Conservation (phyloP, 352 stramenopile genomes). For the Labyrinthula sp. region DNA sequence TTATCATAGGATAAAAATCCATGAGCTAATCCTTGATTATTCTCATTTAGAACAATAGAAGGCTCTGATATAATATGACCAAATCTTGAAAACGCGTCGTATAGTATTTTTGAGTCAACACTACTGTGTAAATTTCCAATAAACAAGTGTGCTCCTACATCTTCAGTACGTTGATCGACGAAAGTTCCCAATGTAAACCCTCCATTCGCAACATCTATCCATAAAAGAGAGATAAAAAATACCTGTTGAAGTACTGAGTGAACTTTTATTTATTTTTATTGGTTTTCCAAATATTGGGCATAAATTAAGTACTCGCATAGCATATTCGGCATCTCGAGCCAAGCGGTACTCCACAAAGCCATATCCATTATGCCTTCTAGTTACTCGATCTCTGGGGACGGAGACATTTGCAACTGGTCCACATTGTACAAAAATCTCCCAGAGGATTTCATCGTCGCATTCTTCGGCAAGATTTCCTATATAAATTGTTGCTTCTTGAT, state of each 20-base stretch:
- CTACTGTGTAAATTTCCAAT: constrained; percentile 80
- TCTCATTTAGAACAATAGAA: constrained; percentile 38
- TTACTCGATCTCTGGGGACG: constrained; percentile 95
- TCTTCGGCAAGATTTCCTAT: constrained; percentile 79
- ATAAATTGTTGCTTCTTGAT: constrained; percentile 86
- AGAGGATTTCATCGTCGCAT: constrained; percentile 82
- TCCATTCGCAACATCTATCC: too few species aligned
- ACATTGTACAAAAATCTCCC: constrained; percentile 68
- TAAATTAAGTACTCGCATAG: constrained; percentile 95
- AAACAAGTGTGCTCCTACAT: constrained; percentile 98
- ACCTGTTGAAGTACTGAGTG: too few species aligned
- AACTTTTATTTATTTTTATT: constrained; percentile 82
- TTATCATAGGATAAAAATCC: constrained; percentile 88
- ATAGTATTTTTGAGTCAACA: constrained; percentile 95
- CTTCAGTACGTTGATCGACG: constrained; percentile 78
- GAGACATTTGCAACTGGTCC: constrained; percentile 61
- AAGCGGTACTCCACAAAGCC: constrained; percentile 96
- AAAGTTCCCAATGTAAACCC: too few species aligned
- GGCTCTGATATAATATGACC: constrained; percentile 81
- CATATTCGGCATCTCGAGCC: constrained; percentile 89
- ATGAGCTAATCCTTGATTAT: constrained; percentile 74
- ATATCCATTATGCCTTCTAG: constrained; percentile 47
- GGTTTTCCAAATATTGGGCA: constrained; percentile 87
- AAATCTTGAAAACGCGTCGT: constrained; percentile 97
- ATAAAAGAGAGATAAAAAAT: too few species aligned